phyloP scores from a whole-genome alignment of 2,329 filamentous ascomycete species.

The Neurospora sp. region DNA sequence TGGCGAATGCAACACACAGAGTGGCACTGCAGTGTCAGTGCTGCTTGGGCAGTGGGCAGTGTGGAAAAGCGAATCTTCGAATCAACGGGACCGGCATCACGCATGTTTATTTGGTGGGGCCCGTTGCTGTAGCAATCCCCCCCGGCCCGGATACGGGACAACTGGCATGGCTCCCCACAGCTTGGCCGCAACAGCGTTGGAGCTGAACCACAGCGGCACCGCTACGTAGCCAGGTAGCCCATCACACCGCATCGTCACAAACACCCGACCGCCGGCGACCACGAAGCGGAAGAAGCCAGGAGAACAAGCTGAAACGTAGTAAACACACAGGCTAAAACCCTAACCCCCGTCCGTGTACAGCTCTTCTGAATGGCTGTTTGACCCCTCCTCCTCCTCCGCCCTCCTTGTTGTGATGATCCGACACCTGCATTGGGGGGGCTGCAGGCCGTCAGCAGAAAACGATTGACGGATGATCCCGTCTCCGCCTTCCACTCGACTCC shows the following conservation, averaged over 20 bases:
- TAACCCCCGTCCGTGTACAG: background rate
- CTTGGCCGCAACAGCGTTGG: background rate
- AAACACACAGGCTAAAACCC: background rate
- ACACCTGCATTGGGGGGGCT: background rate
- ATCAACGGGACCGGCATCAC: background rate
- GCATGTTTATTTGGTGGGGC: conserved; percentile 1
- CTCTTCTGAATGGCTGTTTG: background rate
- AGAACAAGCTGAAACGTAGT: background rate
- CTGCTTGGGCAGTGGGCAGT: background rate
- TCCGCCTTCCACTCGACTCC: background rate
- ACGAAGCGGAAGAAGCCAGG: background rate
- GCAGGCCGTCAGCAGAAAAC: background rate
- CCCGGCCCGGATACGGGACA: background rate
- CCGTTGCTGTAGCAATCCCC: background rate
- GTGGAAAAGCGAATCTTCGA: background rate
- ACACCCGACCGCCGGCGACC: background rate
- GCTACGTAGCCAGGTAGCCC: background rate
- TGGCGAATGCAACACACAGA: background rate
- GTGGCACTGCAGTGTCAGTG: background rate
- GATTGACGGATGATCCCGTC: background rate
- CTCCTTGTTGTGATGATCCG: background rate
- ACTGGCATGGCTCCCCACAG: background rate
- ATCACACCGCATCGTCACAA: background rate
- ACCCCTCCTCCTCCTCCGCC: background rate
- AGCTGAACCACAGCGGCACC: background rate